Base-by-base conservation (phyloP, 2,329 filamentous ascomycete genomes). In the Kalaharituber pfeilii region DNA sequence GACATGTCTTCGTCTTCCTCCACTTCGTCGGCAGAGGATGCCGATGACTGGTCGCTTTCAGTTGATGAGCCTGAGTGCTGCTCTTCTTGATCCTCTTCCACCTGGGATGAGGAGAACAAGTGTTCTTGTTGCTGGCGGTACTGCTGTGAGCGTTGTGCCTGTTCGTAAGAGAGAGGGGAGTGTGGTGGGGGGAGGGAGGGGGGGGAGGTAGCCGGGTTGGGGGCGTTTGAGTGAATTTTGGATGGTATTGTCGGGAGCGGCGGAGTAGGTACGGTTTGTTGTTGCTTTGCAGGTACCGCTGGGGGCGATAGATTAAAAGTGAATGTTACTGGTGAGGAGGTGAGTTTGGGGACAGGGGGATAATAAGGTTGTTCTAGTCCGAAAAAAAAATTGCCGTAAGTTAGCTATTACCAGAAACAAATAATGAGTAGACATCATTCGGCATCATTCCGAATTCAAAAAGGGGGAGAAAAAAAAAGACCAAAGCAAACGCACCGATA, bases 1-100 rank as follows among this genome's bases (percentile, higher is more conserved):
- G 55, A 59, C 53, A 55, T 61, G 49, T 62, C 60, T 51, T 64
- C 62, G 28, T 63, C 62, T 55, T 62, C 60, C 51, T 63, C 62
- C 51, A 62, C 62, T 30, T 57, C 59, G 51, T 59, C 59, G n/a
- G 42, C 42, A 13, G 42, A 47, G n/a, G 42, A 47, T 18, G 15
- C 13, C 5, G 42, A 47, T 18, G 15, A 15, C n/a, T 54, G 54
- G 27, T 57, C 55, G 25, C 56, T 54, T 50, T 56, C 53, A 20
- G 42, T 47, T 13, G 15, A 15, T 11, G 18, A 29, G 18, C 8
- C 15, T 29, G 29, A 51, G 24, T 51, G 25, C 13, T 5, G 15
- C n/a, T 28, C 4, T 28, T 29, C 49, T 27, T 15, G 7, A 26
- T 51, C 26, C 49, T 51, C 49, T n/a, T 28, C 29, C 18, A 29